Conservation (phyloP, 2,329 filamentous ascomycete genomes). For the Beauveria varroae region DNA sequence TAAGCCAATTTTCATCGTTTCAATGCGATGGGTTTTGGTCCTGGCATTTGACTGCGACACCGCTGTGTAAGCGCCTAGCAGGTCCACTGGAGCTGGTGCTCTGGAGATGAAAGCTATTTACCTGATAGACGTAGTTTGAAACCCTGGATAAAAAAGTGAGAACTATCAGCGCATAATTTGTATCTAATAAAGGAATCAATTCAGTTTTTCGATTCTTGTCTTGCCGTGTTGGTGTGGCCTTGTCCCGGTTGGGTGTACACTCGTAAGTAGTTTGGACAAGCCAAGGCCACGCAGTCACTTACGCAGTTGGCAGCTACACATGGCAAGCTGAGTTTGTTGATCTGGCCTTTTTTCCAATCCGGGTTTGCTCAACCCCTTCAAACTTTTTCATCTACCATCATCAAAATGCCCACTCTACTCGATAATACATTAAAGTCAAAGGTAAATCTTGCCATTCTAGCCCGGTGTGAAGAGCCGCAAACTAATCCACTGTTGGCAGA, state of each 20-base stretch:
- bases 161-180: no score
- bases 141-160: no score
- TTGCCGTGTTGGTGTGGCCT: background rate
- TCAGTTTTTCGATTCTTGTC: no score
- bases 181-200: no score
- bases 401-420: slow-evolving; percentile 59
- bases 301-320: background rate
- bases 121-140: no score
- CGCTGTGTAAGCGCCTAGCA: background rate
- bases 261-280: background rate
- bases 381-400: background rate
- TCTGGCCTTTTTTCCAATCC: background rate
- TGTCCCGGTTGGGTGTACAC: no score
- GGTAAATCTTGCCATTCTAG: slow-evolving; percentile 33
- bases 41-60: background rate
- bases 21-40: background rate
- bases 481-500: slow-evolving; percentile 35
- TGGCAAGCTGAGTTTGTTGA: background rate
- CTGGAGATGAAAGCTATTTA: background rate
- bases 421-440: slow-evolving; percentile 64
- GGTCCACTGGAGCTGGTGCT: background rate
- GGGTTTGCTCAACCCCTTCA: background rate
- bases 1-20: no score
- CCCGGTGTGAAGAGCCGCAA: background rate
- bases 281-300: background rate